Base-by-base conservation (phyloP, 1,284 basidiomycete species). In the Mycena sp. region DNA sequence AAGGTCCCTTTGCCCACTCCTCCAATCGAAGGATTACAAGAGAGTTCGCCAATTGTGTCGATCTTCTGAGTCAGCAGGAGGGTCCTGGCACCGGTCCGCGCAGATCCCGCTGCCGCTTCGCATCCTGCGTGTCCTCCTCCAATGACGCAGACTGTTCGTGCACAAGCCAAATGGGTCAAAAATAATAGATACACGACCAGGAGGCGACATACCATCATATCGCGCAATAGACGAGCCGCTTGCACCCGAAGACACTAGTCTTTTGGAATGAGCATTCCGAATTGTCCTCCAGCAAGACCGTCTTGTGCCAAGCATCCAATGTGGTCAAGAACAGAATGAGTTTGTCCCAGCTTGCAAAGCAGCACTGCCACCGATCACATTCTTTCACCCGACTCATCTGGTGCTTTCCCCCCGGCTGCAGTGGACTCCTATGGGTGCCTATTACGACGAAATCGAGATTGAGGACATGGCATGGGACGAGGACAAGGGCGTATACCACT, bases 391-490 rank as follows among this genome's bases (percentile, higher is more conserved):
- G 46, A 50, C 52, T 54, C 45, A 49, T n/a, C 53, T 51, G 16
- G 26, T 45, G 43, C 26, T 19, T 43, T 17, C 35, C 14, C 55
- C 58, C 64, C 45, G 17, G 11, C 28, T n/a, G 45, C 25, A 4
- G 32, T 25, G 17, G 4, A 6, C 14, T 14, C 58, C 12, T 2
- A 93, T 93, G 91, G 90, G 89, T 25, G 90, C 90, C 19, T 94
- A 92, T 74, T 94, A 95, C 80, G 94, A 95, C 80, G 93, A 95
- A 76, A 89, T 98, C 32, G 95, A 98, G 77, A 98, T 98, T 55
- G 96, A 98, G 75, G 96, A 98, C 73, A 97, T 98, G 88, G 87
- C 83, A 16, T 98, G 94, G 94, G 95, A 98, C 74, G 87, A 87
- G 19, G 85, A 82, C 57, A 94, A 93, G 71, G 78, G 86, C 50